A percentile compares a stretch with the other conserved stretches of the same genome.
Conservation (phyloP, 441 rosid species). For the Melastoma candidum region DNA sequence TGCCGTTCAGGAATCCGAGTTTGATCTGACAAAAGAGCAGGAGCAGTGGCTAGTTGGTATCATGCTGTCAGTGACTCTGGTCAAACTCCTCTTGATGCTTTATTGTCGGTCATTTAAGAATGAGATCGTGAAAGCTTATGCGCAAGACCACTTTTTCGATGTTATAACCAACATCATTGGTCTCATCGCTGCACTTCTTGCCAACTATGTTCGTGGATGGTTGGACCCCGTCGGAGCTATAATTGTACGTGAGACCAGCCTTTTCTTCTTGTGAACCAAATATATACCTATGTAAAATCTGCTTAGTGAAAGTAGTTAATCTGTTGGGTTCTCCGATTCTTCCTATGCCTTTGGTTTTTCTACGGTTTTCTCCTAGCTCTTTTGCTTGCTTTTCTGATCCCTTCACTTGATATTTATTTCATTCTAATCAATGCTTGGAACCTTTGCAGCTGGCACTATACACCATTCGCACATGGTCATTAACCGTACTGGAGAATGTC, state of each 20-base stretch:
- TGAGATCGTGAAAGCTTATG: slow-evolving; percentile 90
- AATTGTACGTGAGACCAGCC: slow-evolving; percentile 42
- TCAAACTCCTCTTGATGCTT: slow-evolving; percentile 56
- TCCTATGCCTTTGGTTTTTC: too few species aligned
- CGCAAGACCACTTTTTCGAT: slow-evolving; percentile 93
- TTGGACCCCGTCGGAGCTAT: slow-evolving; percentile 94
- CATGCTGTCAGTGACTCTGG: slow-evolving; percentile 81
- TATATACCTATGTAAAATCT: too few species aligned
- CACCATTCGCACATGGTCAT: slow-evolving; percentile 93
- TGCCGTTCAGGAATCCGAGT: slow-evolving; percentile 47
- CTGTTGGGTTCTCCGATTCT: too few species aligned
- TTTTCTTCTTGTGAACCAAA: not conserved
- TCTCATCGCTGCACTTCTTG: slow-evolving; percentile 78
- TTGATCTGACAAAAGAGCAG: slow-evolving; percentile 52
- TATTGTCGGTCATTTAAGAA: slow-evolving; percentile 74
- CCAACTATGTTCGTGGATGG: slow-evolving; percentile 71
- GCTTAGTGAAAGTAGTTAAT: too few species aligned
- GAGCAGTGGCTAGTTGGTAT: slow-evolving; percentile 87
- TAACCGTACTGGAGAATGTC: slow-evolving; percentile 86
- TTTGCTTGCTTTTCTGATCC: too few species aligned
- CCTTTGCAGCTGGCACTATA: slow-evolving; percentile 70
- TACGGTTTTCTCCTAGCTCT: too few species aligned
- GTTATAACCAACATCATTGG: slow-evolving; percentile 86
- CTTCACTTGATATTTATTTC: not conserved
- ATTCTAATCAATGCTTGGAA: not conserved